A percentile compares a stretch with the other conserved stretches of the same genome.
These are phyloP conservation scores for Ceratobasidium sp. DNA, from an alignment of 1,284 basidiomycete species.

Conservation along the genomic window DNA sequence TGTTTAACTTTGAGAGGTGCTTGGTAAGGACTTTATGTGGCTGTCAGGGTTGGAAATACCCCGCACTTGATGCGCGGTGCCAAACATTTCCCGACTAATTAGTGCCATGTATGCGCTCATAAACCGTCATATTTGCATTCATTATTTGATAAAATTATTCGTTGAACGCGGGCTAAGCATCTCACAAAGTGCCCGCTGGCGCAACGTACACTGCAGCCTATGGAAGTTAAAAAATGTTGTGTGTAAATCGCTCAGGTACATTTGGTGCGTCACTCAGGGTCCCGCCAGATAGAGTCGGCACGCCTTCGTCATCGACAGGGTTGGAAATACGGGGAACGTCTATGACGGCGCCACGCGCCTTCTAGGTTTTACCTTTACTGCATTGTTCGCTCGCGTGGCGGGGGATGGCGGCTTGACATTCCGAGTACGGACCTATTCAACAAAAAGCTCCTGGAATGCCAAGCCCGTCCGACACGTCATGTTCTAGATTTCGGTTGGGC, in stretches of 20 bases:
- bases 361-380: background rate
- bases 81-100: slow-evolving; percentile 20
- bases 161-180: background rate
- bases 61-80: background rate
- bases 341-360: background rate
- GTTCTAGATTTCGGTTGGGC: background rate
- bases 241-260: background rate
- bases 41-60: background rate
- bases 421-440: background rate
- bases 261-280: slow-evolving; percentile 4
- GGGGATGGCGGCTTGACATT: background rate
- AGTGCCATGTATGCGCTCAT: background rate
- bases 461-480: background rate
- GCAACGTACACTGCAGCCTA: background rate
- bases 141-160: background rate
- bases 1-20: background rate
- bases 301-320: slow-evolving; percentile 9
- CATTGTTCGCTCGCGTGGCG: background rate
- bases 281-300: background rate
- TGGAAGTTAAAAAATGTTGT: too few relatives aligned
- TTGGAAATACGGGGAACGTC: background rate
- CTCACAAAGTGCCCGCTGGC: background rate
- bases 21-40: background rate
- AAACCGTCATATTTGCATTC: background rate
- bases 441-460: background rate